phyloP scores from a whole-genome alignment of 1,284 basidiomycete species.

The Phellopilus nigrolimitatus region DNA sequence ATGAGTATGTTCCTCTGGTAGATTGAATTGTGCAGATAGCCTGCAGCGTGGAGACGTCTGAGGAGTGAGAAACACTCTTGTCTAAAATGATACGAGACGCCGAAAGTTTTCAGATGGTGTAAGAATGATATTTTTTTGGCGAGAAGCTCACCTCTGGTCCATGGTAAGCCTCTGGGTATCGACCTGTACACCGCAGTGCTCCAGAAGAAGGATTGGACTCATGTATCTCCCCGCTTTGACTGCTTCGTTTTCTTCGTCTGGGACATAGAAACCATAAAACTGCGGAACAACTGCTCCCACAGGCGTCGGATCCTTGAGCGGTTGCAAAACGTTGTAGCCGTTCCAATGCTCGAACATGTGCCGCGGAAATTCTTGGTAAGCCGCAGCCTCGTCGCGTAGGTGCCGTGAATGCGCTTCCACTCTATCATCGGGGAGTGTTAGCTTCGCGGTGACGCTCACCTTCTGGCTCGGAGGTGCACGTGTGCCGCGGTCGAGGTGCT shows the following conservation, averaged over 20 bases:
- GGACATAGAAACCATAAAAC: slow-evolving; percentile 36
- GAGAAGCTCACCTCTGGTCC: slow-evolving; percentile 28
- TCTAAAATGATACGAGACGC: slow-evolving; percentile 15
- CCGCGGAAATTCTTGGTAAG: slow-evolving; percentile 30
- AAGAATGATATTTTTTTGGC: no score
- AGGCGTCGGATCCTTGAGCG: slow-evolving; percentile 29
- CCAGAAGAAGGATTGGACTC: slow-evolving; percentile 34
- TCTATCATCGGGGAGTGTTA: slow-evolving; percentile 25
- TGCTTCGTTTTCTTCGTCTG: slow-evolving; percentile 13
- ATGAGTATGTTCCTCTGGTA: slow-evolving; percentile 34
- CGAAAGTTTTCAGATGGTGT: neutral
- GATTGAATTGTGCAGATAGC: slow-evolving; percentile 34
- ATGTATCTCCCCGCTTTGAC: slow-evolving; percentile 11
- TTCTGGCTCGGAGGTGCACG: slow-evolving; percentile 15
- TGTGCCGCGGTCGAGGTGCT: slow-evolving; percentile 13
- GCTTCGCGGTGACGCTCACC: slow-evolving; percentile 27
- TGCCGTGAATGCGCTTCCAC: slow-evolving; percentile 19
- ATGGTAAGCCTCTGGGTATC: slow-evolving; percentile 20
- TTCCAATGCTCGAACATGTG: slow-evolving; percentile 33
- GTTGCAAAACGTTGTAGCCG: slow-evolving; percentile 30
- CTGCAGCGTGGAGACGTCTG: slow-evolving; percentile 30
- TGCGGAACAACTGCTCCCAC: slow-evolving; percentile 34
- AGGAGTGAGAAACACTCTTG: slow-evolving; percentile 30
- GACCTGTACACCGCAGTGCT: slow-evolving; percentile 34
- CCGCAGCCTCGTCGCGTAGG: slow-evolving; percentile 27